These are phyloP conservation scores for Kazachstania sp. DNA, from an alignment of 1,139 yeast genomes.

Conservation along the genomic window DNA sequence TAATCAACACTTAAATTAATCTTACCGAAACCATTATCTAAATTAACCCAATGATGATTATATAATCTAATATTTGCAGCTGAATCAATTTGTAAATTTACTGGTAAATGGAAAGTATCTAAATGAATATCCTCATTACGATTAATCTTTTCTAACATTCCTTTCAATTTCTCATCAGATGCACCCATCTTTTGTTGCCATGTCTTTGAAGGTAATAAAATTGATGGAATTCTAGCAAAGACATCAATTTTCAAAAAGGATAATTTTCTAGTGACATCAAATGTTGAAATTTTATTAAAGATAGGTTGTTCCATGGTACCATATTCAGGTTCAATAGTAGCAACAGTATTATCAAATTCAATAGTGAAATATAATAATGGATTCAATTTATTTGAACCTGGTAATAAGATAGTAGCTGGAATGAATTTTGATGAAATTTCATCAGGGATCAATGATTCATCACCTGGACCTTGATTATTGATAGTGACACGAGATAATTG, in stretches of 20 bases:
- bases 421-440: constrained; percentile 36
- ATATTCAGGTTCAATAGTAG: constrained; percentile 70
- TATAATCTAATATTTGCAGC: constrained; percentile 36
- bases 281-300: constrained; percentile 84
- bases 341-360: constrained; percentile 74
- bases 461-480: constrained; percentile 22
- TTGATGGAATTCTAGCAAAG: constrained; percentile 67
- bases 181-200: constrained; percentile 30
- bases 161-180: constrained; percentile 27
- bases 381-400: constrained; percentile 40
- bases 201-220: constrained; percentile 44
- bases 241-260: constrained; percentile 58
- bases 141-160: constrained; percentile 31
- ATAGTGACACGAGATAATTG: constrained; percentile 24
- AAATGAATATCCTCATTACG: constrained; percentile 36
- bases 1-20: constrained; percentile 67
- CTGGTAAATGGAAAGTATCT: constrained; percentile 30
- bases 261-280: constrained; percentile 70
- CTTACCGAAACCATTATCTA: constrained; percentile 33
- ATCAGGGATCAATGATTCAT: constrained; percentile 24
- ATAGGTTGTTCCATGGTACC: constrained; percentile 58
- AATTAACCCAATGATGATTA: constrained; percentile 40
- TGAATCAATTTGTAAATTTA: constrained; percentile 33
- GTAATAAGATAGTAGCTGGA: constrained; percentile 62
- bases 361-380: constrained; percentile 60